Base-by-base conservation (phyloP, 805 yeast species). In the Candida ovalis region DNA sequence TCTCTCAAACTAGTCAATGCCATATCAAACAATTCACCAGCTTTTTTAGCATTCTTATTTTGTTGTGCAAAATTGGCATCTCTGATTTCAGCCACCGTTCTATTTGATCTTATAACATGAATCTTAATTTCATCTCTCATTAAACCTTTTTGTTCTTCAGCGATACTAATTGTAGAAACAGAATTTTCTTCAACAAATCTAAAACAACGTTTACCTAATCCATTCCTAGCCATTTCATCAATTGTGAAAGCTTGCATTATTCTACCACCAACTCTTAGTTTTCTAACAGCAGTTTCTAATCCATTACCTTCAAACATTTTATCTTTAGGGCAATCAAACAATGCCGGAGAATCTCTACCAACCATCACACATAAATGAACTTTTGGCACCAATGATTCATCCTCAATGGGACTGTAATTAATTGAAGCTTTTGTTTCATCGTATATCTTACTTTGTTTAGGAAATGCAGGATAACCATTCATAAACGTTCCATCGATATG, bases 191-290 rank as follows among this genome's bases (percentile, higher is more conserved):
- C 96, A 3, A 74, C 82, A 53, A 88, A 85, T 48, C 80, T 80
- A 66, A 88, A 88, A 3, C 85, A 74, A 47, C 97, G 71, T 50
- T 83, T 78, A 19, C 96, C 94, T 61, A 88, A 79, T 0, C 94
- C 90, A 39, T 78, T 76, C 37, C 83, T 69, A 49, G 81, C 67
- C 95, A 91, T 88, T 59, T 89, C 96, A 56, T 91, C 97, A 59
- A 82, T 86, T 0, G 97, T 90, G 65, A 78, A 90, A 0, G 96
- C 95, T 58, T 88, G 91, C 95, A 88, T 87, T 67, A 91, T 68
- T 55, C 96, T 74, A 3, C 86, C 96, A 2, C 87, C 96, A 52
- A 87, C 78, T 55, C 92, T 79, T 53, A 91, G 64, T 62, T 88
- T 88, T 54, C 71, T 73, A 17, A 86, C 69, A 1, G 96, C 96